phyloP scores from a whole-genome alignment of 2,329 filamentous ascomycete genomes.

The Stachybotrys chartarum region DNA sequence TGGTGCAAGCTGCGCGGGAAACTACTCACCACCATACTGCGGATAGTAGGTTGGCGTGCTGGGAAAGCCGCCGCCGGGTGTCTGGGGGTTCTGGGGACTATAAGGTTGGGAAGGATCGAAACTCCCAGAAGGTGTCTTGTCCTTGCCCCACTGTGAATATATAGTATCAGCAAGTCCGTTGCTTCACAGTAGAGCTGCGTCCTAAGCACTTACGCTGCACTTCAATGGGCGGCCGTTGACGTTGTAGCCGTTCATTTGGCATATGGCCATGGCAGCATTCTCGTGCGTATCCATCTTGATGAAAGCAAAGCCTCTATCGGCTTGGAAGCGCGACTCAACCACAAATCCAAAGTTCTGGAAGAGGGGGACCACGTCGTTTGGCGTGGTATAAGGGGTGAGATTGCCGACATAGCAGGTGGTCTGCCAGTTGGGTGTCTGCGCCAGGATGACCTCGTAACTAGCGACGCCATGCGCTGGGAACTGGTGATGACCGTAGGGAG shows the following conservation, averaged over 20 bases:
- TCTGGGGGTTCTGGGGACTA: constrained; percentile 68
- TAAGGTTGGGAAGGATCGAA: constrained; percentile 72
- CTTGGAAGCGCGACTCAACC: constrained; percentile 94
- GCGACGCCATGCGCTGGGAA: constrained; percentile 95
- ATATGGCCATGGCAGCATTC: constrained; percentile 97
- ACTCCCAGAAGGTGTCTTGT: constrained; percentile 77
- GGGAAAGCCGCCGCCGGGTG: constrained; percentile 62
- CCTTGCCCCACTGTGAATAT: constrained; percentile 82
- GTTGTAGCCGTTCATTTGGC: constrained; percentile 95
- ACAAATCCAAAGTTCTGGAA: constrained; percentile 99
- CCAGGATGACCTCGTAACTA: constrained; percentile 94
- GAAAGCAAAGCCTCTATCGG: constrained; percentile 95
- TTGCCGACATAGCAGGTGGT: constrained; percentile 98
- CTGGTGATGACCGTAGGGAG: constrained; percentile 92
- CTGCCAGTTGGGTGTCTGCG: constrained; percentile 95
- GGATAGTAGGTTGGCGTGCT: constrained; percentile 85
- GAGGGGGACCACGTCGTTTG: constrained; percentile 91
- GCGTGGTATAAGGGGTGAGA: constrained; percentile 92
- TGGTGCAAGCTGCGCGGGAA: constrained; percentile 5
- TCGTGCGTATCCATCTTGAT: constrained; percentile 99
- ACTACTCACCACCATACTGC: constrained; percentile 73
- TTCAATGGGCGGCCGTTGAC: constrained; percentile 95
- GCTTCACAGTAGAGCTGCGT: background rate
- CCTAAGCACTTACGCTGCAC: constrained; percentile 75
- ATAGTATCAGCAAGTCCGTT: background rate